These are phyloP conservation scores for Bretziella fagacearum DNA, from an alignment of 2,329 filamentous ascomycete genomes.

Conservation along the genomic window DNA sequence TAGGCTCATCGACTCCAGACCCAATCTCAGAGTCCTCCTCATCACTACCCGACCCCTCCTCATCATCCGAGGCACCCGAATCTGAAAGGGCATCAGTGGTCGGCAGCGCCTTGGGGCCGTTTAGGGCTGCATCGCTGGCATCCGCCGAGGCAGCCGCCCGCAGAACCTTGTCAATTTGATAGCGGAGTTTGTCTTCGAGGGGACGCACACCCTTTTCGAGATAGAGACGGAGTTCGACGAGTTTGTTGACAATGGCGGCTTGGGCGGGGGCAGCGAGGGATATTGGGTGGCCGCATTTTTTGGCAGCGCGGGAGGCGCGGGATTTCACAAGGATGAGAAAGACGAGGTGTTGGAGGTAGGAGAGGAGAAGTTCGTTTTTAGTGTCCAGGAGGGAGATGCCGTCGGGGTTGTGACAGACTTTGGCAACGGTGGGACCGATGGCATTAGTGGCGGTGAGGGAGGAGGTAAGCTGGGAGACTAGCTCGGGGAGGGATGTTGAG, in stretches of 20 bases:
- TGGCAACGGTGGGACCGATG: conserved; percentile 43
- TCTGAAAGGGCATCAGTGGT: conserved; percentile 17
- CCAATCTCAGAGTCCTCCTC: conserved; percentile 21
- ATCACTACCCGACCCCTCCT: conserved; percentile 22
- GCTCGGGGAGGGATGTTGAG: conserved; percentile 30
- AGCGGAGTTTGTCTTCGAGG: conserved; percentile 76
- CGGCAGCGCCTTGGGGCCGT: conserved; percentile 10
- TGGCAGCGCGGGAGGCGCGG: conserved; percentile 29
- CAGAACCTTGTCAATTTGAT: conserved; percentile 90
- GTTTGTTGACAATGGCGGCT: conserved; percentile 53
- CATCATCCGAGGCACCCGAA: conserved; percentile 20
- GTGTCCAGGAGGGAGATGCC: conserved; percentile 89
- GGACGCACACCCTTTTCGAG: conserved; percentile 85
- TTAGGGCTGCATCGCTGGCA: conserved; percentile 20
- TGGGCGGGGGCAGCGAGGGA: neutral
- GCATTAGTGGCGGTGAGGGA: conserved; percentile 48
- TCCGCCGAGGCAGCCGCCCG: conserved; percentile 66
- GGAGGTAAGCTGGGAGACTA: conserved; percentile 38
- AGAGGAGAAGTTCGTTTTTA: conserved; percentile 93
- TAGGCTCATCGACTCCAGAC: conserved; percentile 14
- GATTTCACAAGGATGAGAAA: conserved; percentile 74
- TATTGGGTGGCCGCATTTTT: conserved; percentile 14
- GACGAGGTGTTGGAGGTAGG: conserved; percentile 86
- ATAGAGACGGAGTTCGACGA: conserved; percentile 84
- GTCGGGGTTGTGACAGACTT: conserved; percentile 56